A percentile compares a stretch with the other conserved stretches of the same genome.
phyloP scores from a whole-genome alignment of 2,329 filamentous ascomycete species.

The Cercospora zeae-maydis region DNA sequence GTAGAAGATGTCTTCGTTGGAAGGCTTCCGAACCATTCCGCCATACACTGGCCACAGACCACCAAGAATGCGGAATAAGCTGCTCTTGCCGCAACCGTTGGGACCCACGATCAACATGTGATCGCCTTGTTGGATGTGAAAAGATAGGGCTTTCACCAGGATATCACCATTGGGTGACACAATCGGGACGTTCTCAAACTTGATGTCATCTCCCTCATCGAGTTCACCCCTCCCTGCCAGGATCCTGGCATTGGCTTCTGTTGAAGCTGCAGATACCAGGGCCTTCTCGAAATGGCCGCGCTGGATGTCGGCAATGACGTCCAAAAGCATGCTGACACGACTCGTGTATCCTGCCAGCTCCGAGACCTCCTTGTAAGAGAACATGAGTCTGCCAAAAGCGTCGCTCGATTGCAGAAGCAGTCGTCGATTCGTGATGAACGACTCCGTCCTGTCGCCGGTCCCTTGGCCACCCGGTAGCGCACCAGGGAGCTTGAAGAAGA shows the following conservation, averaged over 20 bases:
- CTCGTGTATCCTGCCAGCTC: constrained; percentile 94
- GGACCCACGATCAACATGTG: constrained; percentile 93
- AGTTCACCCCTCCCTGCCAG: constrained; percentile 78
- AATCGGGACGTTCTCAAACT: constrained; percentile 86
- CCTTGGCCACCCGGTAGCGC: constrained; percentile 19
- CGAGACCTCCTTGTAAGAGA: constrained; percentile 95
- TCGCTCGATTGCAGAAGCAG: constrained; percentile 92
- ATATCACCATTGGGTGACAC: constrained; percentile 96
- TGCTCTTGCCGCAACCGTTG: constrained; percentile 96
- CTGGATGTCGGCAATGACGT: constrained; percentile 92
- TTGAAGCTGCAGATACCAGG: constrained; percentile 82
- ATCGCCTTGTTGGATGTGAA: constrained; percentile 79
- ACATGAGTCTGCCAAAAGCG: constrained; percentile 93
- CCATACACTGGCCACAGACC: constrained; percentile 98
- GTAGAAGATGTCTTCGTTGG: constrained; percentile 93
- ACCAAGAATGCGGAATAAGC: constrained; percentile 90
- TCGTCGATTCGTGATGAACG: constrained; percentile 88
- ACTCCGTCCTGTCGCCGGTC: constrained; percentile 39
- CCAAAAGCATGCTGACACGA: constrained; percentile 80
- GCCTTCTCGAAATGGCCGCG: constrained; percentile 93
- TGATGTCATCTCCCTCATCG: constrained; percentile 76
- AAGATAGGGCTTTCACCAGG: constrained; percentile 78
- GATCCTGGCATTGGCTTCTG: constrained; percentile 75
- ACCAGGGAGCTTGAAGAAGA: constrained; percentile 73
- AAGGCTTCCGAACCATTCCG: constrained; percentile 85